A percentile compares a stretch with the other conserved stretches of the same genome.
Evolutionary conservation across 257 asterid species (phyloP).

Genomic region (Plectranthus barbatus): DNA sequence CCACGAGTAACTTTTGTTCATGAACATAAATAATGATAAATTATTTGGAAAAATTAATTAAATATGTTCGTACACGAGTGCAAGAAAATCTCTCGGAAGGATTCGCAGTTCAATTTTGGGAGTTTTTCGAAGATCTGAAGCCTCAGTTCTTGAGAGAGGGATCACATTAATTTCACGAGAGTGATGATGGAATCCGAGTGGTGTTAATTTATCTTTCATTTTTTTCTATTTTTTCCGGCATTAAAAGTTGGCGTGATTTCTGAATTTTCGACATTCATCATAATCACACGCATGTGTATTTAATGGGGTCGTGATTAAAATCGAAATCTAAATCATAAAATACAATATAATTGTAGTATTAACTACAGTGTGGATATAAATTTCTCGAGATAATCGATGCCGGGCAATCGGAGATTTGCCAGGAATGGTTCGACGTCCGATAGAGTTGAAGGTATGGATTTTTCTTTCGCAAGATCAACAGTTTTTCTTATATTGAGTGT

Average conservation of each 20-base stretch:
- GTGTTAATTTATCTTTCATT: not conserved
- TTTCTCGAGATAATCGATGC: constrained; percentile 31
- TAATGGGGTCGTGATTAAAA: constrained; percentile 14
- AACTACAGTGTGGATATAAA: constrained; percentile 8
- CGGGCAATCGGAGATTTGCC: constrained; percentile 36
- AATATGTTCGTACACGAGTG: constrained; percentile 29
- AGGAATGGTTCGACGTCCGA: constrained; percentile 36
- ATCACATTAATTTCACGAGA: constrained; percentile 3
- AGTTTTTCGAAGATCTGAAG: constrained; percentile 30
- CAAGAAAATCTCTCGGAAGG: constrained; percentile 26
- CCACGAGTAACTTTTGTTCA: not conserved
- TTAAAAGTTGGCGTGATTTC: constrained; percentile 34
- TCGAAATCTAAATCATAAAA: constrained; percentile 17
- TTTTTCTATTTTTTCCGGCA: not conserved
- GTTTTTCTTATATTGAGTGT: not conserved
- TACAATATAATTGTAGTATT: constrained; percentile 5
- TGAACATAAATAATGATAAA: not conserved
- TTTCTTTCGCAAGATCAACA: not conserved
- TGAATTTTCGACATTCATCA: constrained; percentile 27
- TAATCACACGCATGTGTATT: constrained; percentile 27
- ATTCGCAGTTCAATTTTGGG: constrained; percentile 20
- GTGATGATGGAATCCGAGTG: constrained; percentile 23
- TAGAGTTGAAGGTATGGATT: constrained; percentile 25
- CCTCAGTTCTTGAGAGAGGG: constrained; percentile 17
- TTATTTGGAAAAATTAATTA: constrained; percentile 9